Evolutionary conservation across 1,284 basidiomycete species (phyloP).

Genomic region (Mycena sp.): DNA sequence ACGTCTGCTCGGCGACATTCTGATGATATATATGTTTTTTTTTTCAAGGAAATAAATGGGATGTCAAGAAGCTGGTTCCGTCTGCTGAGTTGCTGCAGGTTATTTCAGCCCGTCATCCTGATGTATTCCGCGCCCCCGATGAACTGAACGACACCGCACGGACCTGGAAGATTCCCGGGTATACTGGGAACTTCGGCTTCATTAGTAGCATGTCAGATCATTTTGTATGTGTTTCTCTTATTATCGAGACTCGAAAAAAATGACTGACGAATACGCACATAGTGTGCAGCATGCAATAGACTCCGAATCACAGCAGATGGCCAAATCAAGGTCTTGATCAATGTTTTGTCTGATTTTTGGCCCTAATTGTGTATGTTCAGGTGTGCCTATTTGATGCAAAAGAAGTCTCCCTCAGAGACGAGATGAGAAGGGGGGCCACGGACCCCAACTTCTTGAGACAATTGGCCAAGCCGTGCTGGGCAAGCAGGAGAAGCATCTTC

Average conservation of each 20-base stretch:
- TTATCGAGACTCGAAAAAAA: not conserved
- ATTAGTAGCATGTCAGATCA: constrained; percentile 95
- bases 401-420: constrained; percentile 84
- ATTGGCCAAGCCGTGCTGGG: constrained; percentile 75
- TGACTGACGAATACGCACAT: not conserved
- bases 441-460: constrained; percentile 71
- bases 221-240: constrained; percentile 51
- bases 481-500: constrained; percentile 88
- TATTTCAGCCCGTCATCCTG: constrained; percentile 59
- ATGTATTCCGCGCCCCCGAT: constrained; percentile 63
- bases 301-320: constrained; percentile 89
- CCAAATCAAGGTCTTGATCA: constrained; percentile 77
- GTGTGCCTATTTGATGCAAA: constrained; percentile 90
- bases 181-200: constrained; percentile 82
- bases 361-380: constrained; percentile 48
- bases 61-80: constrained; percentile 82
- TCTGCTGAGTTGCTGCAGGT: constrained; percentile 68
- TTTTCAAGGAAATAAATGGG: constrained; percentile 85
- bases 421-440: constrained; percentile 68
- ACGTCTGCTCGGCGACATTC: constrained; percentile 9
- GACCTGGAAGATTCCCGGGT: constrained; percentile 79
- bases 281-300: constrained; percentile 84
- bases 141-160: constrained; percentile 85
- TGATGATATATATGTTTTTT: not conserved
- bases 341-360: not conserved